phyloP scores from a whole-genome alignment of 2,329 filamentous ascomycete genomes.

The Hirsutella thompsonii region DNA sequence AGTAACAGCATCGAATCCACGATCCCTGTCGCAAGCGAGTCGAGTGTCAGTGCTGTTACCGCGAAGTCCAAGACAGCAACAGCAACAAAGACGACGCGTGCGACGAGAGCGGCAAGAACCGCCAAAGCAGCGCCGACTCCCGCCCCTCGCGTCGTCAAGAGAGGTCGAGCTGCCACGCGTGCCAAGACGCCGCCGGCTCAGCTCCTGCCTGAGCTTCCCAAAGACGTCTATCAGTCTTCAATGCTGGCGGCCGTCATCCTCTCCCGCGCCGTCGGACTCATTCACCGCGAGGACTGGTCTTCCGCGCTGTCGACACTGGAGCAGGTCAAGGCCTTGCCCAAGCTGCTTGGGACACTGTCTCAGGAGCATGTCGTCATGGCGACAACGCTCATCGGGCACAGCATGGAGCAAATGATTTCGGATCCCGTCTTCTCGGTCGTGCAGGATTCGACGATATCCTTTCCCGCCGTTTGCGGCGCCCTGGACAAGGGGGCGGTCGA shows the following conservation, averaged over 20 bases:
- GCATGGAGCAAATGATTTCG: constrained; percentile 57
- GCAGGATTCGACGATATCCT: constrained; percentile 84
- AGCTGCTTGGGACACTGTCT: constrained; percentile 22
- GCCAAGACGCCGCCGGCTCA: constrained; percentile 8
- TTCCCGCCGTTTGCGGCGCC: constrained; percentile 50
- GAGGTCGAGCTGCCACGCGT: constrained; percentile 6
- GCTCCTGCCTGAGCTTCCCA: constrained; percentile 10
- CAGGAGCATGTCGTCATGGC: constrained; percentile 51
- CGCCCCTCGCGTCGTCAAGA: constrained; percentile 5
- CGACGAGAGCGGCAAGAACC: constrained; percentile 11
- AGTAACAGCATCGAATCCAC: constrained; percentile 8
- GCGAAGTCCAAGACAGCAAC: constrained; percentile 5
- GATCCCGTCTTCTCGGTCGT: constrained; percentile 83
- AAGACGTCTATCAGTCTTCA: constrained; percentile 22
- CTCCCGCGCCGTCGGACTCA: constrained; percentile 27
- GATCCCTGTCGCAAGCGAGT: neutral
- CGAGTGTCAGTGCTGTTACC: neutral
- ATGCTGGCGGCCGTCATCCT: constrained; percentile 21
- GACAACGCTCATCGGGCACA: constrained; percentile 54
- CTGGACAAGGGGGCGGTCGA: constrained; percentile 26
- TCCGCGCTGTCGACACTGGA: constrained; percentile 44
- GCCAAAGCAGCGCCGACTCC: constrained; percentile 3
- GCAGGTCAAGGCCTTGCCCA: constrained; percentile 31
- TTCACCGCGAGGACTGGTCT: constrained; percentile 41
- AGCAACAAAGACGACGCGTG: constrained; percentile 12